Evolutionary conservation across 1,284 basidiomycete genomes (phyloP).

Genomic region (Xerocomus amazonicus): DNA sequence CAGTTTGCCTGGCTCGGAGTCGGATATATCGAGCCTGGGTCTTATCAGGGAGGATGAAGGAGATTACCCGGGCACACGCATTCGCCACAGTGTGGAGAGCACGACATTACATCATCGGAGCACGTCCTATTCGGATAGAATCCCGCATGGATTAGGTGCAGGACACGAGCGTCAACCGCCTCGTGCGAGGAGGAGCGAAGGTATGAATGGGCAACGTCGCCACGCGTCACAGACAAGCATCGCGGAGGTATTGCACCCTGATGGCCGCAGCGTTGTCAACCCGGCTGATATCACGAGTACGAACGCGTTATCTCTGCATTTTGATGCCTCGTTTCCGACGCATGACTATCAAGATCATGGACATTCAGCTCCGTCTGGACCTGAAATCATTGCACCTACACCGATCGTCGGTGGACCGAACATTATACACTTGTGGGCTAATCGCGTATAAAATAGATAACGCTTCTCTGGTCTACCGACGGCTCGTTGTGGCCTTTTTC

Average conservation of each 20-base stretch:
- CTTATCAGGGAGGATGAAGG: conserved; percentile 33
- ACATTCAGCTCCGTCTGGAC: conserved; percentile 24
- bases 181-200: conserved; percentile 25
- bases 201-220: conserved; percentile 14
- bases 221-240: conserved; percentile 19
- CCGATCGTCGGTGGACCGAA: conserved; percentile 34
- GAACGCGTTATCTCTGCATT: conserved; percentile 34
- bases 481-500: background rate
- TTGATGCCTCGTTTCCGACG: conserved; percentile 34
- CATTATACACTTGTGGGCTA: conserved; percentile 33
- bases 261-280: conserved; percentile 13
- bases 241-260: conserved; percentile 22
- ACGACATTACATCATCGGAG: conserved; percentile 19
- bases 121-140: conserved; percentile 17
- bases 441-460: conserved; percentile 26
- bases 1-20: conserved; percentile 17
- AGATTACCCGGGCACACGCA: conserved; percentile 14
- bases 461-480: background rate
- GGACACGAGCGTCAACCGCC: conserved; percentile 17
- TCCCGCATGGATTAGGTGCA: conserved; percentile 8
- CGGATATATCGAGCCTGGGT: conserved; percentile 25
- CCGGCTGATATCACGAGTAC: conserved; percentile 24
- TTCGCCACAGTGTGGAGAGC: conserved; percentile 8
- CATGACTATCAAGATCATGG: conserved; percentile 20
- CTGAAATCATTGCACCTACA: conserved; percentile 33